These are phyloP conservation scores for Fusarium sp. DNA, from an alignment of 2,329 filamentous ascomycete species.

Conservation along the genomic window DNA sequence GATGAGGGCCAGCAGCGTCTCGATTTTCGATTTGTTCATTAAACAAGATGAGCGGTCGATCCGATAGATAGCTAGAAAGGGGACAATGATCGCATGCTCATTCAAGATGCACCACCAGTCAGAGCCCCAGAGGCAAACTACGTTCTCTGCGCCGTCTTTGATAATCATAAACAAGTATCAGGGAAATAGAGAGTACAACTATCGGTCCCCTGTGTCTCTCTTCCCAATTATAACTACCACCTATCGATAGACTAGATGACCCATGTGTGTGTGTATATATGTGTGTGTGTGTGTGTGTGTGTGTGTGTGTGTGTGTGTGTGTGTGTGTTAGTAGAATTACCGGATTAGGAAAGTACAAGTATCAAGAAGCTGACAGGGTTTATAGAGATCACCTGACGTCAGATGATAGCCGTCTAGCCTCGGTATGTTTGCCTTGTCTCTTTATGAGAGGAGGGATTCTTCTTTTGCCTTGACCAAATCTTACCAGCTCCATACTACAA, in stretches of 20 bases:
- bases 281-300: no score
- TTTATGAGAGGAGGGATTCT: neutral
- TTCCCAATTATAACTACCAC: no score
- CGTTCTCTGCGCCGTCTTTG: no score
- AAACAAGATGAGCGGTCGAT: neutral
- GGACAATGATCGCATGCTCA: neutral
- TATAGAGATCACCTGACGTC: conserved; percentile 28
- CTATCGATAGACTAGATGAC: no score
- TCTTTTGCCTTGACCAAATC: neutral
- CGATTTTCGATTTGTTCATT: conserved; percentile 63
- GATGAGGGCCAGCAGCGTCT: conserved; percentile 64
- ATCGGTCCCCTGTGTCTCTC: no score
- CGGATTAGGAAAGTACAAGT: conserved; percentile 1
- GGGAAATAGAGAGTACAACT: no score
- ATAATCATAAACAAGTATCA: no score
- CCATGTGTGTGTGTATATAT: no score
- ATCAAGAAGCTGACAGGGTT: conserved; percentile 7
- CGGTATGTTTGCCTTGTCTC: conserved; percentile 13
- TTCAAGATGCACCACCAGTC: no score
- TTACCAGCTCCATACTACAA: neutral
- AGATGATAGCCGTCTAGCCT: conserved; percentile 27
- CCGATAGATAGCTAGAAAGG: neutral
- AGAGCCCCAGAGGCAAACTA: no score
- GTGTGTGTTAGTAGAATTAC: no score
- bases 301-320: no score